Conservation (phyloP, 495 filamentous ascomycete genomes). For the Hypoxylon fragiforme region DNA sequence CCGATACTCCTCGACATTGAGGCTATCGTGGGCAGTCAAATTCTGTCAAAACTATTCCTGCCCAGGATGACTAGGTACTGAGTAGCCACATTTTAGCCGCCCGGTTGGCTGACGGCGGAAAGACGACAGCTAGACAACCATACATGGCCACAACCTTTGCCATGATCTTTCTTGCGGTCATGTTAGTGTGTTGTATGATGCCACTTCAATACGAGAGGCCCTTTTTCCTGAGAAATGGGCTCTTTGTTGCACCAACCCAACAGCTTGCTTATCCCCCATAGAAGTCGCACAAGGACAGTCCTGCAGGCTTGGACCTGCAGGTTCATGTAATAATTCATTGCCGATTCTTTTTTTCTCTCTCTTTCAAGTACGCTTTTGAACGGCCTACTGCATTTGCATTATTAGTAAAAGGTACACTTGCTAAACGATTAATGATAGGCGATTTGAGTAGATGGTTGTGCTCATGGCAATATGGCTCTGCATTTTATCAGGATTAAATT, state of each 20-base stretch:
- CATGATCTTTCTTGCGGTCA: constrained; percentile 3
- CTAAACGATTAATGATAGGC: background rate
- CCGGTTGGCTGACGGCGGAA: background rate
- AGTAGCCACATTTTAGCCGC: constrained; percentile 10
- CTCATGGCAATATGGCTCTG: background rate
- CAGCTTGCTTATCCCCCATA: background rate
- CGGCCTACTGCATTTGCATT: constrained; percentile 5
- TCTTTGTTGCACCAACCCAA: background rate
- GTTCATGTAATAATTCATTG: background rate
- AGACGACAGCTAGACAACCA: background rate
- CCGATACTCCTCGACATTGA: constrained; percentile 20
- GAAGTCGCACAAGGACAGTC: constrained; percentile 4
- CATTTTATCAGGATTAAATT: constrained; percentile 5
- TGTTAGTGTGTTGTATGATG: constrained; percentile 5
- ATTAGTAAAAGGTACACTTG: constrained; percentile 6
- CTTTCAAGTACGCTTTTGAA: background rate
- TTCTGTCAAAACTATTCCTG: constrained; percentile 2
- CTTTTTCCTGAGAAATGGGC: background rate
- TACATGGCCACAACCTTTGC: too few species aligned
- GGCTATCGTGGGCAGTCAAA: constrained; percentile 26
- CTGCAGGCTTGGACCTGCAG: constrained; percentile 1
- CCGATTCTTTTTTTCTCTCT: background rate
- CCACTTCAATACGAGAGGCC: constrained; percentile 7
- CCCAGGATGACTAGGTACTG: constrained; percentile 13
- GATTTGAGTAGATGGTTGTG: constrained; percentile 1